These are phyloP conservation scores for Lotus japonicus DNA, from an alignment of 306 rosid species.

Conservation along the genomic window DNA sequence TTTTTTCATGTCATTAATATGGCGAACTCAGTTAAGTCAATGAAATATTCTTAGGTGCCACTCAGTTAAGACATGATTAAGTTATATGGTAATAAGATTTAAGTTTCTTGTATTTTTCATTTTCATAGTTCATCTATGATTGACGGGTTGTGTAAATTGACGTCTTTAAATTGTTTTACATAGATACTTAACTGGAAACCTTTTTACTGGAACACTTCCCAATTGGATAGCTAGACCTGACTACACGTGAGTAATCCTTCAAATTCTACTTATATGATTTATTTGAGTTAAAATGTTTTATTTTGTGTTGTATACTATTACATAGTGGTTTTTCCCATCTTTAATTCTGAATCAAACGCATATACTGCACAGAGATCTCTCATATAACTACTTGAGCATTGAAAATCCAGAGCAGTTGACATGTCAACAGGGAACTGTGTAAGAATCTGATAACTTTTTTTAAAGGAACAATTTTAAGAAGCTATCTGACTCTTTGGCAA, in stretches of 20 bases:
- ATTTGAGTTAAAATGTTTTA: background rate
- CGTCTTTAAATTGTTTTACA: background rate
- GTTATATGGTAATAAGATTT: background rate
- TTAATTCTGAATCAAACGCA: background rate
- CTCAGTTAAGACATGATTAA: background rate
- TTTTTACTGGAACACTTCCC: slow-evolving; percentile 50
- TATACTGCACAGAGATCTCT: slow-evolving; percentile 53
- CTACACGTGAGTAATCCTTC: slow-evolving; percentile 39
- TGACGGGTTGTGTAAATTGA: background rate
- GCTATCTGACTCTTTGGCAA: background rate
- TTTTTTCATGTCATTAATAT: background rate
- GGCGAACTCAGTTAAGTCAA: background rate
- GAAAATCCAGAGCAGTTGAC: slow-evolving; percentile 17
- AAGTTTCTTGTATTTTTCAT: background rate
- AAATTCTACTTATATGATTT: background rate
- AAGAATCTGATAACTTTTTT: slow-evolving; percentile 21
- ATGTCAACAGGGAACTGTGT: slow-evolving; percentile 44
- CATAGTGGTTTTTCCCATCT: background rate
- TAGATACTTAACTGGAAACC: slow-evolving; percentile 72
- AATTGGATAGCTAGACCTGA: slow-evolving; percentile 28
- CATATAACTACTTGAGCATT: slow-evolving; percentile 48
- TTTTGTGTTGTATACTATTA: background rate
- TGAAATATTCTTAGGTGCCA: background rate
- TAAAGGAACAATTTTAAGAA: background rate
- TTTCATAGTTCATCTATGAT: background rate